Base-by-base conservation (phyloP, 2,329 filamentous ascomycete genomes). In the Trematosphaeria pertusa region DNA sequence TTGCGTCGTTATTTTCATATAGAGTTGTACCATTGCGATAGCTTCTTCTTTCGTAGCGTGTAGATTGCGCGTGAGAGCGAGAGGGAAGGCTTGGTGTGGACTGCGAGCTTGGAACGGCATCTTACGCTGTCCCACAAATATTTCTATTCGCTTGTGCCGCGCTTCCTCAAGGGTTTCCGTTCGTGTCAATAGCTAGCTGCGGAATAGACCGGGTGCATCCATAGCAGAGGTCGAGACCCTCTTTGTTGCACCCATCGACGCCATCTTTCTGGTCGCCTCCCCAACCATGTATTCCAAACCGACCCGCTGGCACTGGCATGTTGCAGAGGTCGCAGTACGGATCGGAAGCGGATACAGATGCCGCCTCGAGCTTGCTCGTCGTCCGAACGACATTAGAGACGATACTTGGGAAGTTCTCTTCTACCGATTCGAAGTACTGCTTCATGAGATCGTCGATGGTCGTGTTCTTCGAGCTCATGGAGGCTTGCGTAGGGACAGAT, bases 331-430 rank as follows among this genome's bases (percentile, higher is more conserved):
- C 79, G 62, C 91, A 95, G 7, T 46, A 40, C 8, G 55, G 52
- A 15, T 63, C 61, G n/a, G 47, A 50, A 9, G 44, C 36, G 5
- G 58, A 39, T 1, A 59, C 59, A 17, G 75, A 59, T 0, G 76
- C 67, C 19, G 83, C 74, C 35, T 85, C 78, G 31, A 97, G 79
- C 73, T 95, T 96, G 40, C 85, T 87, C n/a, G 89, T 87, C 24
- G 93, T 99, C 52, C 91, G 85, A 4, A 97, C 93, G 8, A 99
- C 94, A 68, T 99, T 99, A 22, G 92, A 88, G 57, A 99, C 92
- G 45, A 97, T 91, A 44, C 89, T 90, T 3, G 92, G 89, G 64
- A 95, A 97, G 48, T 87, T 88, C 56, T 85, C 83, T 67, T 96
- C 92, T 12, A 96, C 90, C 31, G 85, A 87, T 56, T 85, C 83